These are phyloP conservation scores for Wickerhamiella musiphila DNA, from an alignment of 805 yeast genomes.

Conservation along the genomic window DNA sequence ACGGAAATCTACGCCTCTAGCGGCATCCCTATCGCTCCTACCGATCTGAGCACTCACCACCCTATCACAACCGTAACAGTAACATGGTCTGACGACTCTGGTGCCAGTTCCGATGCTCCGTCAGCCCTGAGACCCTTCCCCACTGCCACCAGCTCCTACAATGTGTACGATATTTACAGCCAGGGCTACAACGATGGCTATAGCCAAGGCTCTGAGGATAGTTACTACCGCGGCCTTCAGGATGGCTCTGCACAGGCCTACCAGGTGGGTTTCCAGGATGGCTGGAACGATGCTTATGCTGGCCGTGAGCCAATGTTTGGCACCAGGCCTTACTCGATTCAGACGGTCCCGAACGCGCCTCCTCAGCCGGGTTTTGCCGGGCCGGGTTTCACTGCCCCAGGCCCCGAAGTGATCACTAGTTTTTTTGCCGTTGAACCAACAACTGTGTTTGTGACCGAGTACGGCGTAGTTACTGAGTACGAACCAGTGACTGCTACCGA, in stretches of 20 bases:
- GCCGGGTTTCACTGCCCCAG: background rate
- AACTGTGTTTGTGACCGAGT: background rate
- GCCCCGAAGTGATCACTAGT: background rate
- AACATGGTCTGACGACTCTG: background rate
- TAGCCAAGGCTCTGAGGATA: slow-evolving; percentile 6
- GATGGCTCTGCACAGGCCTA: background rate
- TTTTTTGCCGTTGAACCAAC: background rate
- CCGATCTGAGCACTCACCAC: background rate
- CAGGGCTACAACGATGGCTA: slow-evolving; percentile 8
- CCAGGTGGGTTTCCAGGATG: slow-evolving; percentile 5
- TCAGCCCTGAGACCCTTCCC: background rate
- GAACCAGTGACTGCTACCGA: background rate
- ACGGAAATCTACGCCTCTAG: background rate
- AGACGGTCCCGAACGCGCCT: background rate
- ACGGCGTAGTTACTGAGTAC: background rate
- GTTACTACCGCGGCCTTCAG: slow-evolving; percentile 5
- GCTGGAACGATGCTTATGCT: slow-evolving; percentile 10
- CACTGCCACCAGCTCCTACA: background rate
- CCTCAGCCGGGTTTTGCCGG: slow-evolving; percentile 1
- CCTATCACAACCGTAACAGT: background rate
- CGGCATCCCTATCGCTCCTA: background rate
- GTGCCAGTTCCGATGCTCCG: background rate
- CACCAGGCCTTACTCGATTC: background rate
- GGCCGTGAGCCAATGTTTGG: slow-evolving; percentile 1
- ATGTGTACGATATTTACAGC: slow-evolving; percentile 2